Evolutionary conservation across 1,139 yeast genomes (phyloP).

Genomic region (Tardiomyces depauwii): DNA sequence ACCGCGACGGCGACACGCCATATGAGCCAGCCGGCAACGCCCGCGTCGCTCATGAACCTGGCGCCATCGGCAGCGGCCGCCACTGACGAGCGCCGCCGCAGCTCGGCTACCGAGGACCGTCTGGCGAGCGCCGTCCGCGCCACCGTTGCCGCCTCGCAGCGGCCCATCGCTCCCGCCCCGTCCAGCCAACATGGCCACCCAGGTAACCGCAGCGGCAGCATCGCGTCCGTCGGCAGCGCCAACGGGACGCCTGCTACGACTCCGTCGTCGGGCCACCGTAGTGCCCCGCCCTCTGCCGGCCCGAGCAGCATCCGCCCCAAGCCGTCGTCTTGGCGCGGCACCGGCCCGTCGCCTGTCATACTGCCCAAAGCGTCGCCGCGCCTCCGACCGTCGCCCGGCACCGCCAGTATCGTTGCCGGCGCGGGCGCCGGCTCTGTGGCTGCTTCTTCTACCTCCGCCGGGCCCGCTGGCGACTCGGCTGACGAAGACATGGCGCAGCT

Average conservation of each 20-base stretch:
- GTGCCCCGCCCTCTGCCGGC: neutral
- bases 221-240: neutral
- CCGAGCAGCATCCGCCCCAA: neutral
- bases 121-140: neutral
- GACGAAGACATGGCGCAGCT: slow-evolving; percentile 21
- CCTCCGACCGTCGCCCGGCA: neutral
- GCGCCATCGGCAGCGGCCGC: neutral
- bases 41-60: neutral
- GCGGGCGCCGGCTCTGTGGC: neutral
- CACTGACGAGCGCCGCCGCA: neutral
- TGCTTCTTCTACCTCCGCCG: neutral
- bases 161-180: neutral
- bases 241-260: neutral
- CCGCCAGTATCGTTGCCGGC: too few species aligned
- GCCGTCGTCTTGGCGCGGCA: neutral
- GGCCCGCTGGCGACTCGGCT: neutral
- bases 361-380: neutral
- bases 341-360: neutral
- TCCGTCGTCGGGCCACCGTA: neutral
- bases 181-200: neutral
- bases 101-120: neutral
- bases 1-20: neutral
- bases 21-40: neutral
- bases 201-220: neutral
- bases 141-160: neutral